Evolutionary conservation across 371 early-diverging fungal genomes (phyloP).

Genomic region (Rhizopus sp.): DNA sequence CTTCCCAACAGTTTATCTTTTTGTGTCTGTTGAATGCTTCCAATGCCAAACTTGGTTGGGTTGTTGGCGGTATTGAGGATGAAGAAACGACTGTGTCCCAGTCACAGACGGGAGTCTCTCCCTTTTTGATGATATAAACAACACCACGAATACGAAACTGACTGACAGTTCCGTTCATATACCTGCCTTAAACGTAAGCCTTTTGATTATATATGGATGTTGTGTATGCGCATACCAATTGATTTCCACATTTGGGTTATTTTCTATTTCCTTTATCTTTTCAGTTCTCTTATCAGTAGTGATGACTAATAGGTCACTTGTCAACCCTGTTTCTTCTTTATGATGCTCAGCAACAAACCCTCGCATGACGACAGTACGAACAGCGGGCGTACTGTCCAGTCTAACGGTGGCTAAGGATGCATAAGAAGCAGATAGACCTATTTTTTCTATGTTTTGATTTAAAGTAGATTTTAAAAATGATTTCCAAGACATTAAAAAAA

Average conservation of each 20-base stretch:
- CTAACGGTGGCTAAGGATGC: slow-evolving; percentile 43
- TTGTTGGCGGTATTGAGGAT: background rate
- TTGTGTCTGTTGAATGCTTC: slow-evolving; percentile 27
- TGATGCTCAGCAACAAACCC: slow-evolving; percentile 52
- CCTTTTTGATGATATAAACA: slow-evolving; percentile 13
- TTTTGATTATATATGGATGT: background rate
- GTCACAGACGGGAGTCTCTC: background rate
- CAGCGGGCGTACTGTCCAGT: slow-evolving; percentile 41
- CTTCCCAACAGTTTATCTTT: slow-evolving; percentile 29
- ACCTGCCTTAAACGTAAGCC: slow-evolving; percentile 20
- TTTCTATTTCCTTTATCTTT: slow-evolving; percentile 39
- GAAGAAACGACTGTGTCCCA: background rate
- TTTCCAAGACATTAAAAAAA: slow-evolving; percentile 28
- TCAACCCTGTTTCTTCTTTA: slow-evolving; percentile 36
- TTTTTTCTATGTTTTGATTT: slow-evolving; percentile 35
- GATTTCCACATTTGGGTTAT: slow-evolving; percentile 36
- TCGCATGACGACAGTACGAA: slow-evolving; percentile 51
- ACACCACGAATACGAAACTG: slow-evolving; percentile 39
- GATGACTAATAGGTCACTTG: slow-evolving; percentile 41
- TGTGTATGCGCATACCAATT: slow-evolving; percentile 31
- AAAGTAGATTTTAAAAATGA: slow-evolving; percentile 24
- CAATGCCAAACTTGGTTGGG: slow-evolving; percentile 11
- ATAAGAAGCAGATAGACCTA: slow-evolving; percentile 37
- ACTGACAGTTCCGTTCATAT: slow-evolving; percentile 37
- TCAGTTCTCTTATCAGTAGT: slow-evolving; percentile 39